Conservation (phyloP, 2,329 filamentous ascomycete species). For the Colletotrichum higginsianum region DNA sequence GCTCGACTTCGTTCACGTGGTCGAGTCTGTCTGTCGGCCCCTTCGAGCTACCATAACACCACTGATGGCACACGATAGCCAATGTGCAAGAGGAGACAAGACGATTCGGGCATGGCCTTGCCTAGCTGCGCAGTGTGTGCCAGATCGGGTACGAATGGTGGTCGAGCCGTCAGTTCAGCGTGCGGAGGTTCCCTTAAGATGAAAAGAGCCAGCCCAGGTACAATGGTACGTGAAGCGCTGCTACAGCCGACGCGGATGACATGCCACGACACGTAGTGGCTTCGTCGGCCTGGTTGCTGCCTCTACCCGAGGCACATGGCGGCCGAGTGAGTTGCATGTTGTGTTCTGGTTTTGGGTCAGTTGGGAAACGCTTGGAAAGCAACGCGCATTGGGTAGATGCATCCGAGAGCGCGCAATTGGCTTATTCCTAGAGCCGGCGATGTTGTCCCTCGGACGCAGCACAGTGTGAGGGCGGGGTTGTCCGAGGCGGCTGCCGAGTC, state of each 20-base stretch:
- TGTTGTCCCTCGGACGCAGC: not conserved
- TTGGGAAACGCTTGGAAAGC: not conserved
- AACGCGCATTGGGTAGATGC: not conserved
- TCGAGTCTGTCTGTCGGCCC: not conserved
- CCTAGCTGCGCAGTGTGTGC: not conserved
- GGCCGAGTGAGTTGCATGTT: not conserved
- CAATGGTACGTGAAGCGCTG: not conserved
- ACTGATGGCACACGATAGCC: not conserved
- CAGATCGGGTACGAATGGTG: conserved; percentile 15
- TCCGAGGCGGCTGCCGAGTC: too few relatives aligned
- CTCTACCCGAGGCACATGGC: not conserved
- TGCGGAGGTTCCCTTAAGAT: conserved; percentile 8
- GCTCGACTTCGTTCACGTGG: not conserved
- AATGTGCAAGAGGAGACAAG: not conserved
- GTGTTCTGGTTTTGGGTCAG: not conserved
- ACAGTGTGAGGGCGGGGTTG: conserved; percentile 10
- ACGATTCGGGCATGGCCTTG: not conserved
- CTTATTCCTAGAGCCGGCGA: not conserved
- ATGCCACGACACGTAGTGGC: not conserved
- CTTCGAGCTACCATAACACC: not conserved
- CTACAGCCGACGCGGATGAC: not conserved
- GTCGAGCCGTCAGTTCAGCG: conserved; percentile 14
- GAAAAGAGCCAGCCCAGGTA: not conserved
- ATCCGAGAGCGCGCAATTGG: not conserved
- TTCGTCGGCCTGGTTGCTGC: not conserved